Evolutionary conservation across 2,329 filamentous ascomycete genomes (phyloP), one percentile per base, ranked within the genome.

Genomic region (Bretziella fagacearum): DNA sequence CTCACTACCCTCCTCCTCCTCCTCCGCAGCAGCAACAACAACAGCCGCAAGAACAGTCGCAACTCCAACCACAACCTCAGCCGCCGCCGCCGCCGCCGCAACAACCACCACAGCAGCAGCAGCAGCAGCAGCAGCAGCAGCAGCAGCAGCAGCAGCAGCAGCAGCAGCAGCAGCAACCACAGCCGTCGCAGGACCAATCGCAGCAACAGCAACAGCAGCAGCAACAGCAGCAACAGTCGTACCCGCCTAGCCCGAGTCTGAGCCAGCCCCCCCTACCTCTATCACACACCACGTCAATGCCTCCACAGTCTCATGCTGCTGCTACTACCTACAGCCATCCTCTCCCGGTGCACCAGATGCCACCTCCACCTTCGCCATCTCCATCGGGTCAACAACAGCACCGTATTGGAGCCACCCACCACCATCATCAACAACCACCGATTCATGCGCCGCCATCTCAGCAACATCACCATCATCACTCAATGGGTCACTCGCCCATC

Each of bases 1-100:
- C 48, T 6, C 48, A 50, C 29, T 50, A 50, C 23, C 48, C 23
- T 2, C 35, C 35, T n/a, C 17, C 15, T 7, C 35, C 35, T 6
- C 42, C 42, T 22, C 29, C 41, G 23, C 41, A 36, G 33, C 33
- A 36, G 18, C 33, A 17, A 15, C 33, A 33, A n/a, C 30, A 33
- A 4, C 30, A 40, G 20, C 36, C 22, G 11, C 42, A 35, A n/a
- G 11, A 33, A 33, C 30, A 33, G 30, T 15, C 30, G 13, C 30
- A 33, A 33, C 27, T 10, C 6, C 3, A 30, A 30, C 27, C 27
- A 30, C 27, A 4, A 30, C 5, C 27, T 30, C 27, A 30, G 4
- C n/a, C 27, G 3, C 1, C 27, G 10, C 27, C 27, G 27, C 27
- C 6, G 27, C 27, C 27, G 4, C 27, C 27, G 10, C 27, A 30